Percentiles rank a stretch among this genome's conserved stretches.
Evolutionary conservation across 306 rosid genomes (phyloP).

Genomic region (Gastrolobium bilobum): DNA sequence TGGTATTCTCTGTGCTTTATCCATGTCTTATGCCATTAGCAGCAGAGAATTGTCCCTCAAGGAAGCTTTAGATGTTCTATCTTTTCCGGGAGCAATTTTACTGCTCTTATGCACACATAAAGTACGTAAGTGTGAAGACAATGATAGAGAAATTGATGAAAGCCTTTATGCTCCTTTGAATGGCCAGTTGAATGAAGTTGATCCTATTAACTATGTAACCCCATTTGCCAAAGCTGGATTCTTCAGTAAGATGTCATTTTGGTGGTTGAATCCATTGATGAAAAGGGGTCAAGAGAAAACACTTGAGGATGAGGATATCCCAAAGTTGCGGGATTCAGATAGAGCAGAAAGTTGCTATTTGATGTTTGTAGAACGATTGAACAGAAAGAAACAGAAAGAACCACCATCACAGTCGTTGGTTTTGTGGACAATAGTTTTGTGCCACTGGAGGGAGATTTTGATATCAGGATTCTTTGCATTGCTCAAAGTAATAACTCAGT

Average conservation of each 20-base stretch:
- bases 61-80: constrained; percentile 39
- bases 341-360: constrained; percentile 65
- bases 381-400: constrained; percentile 41
- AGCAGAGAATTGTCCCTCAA: constrained; percentile 42
- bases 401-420: constrained; percentile 54
- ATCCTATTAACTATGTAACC: background rate
- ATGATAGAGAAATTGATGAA: constrained; percentile 38
- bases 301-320: constrained; percentile 67
- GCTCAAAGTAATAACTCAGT: constrained; percentile 58
- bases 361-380: constrained; percentile 52
- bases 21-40: constrained; percentile 39
- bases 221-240: constrained; percentile 65
- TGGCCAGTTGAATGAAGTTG: constrained; percentile 46
- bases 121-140: constrained; percentile 37
- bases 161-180: constrained; percentile 59
- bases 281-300: constrained; percentile 65
- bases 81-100: constrained; percentile 39
- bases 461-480: constrained; percentile 68
- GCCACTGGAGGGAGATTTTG: constrained; percentile 68
- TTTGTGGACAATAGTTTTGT: constrained; percentile 53
- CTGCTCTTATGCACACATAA: constrained; percentile 52
- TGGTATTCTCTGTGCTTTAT: background rate
- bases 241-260: constrained; percentile 54
- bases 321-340: constrained; percentile 60
- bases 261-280: constrained; percentile 80